Evolutionary conservation across 2,329 filamentous ascomycete species (phyloP), one percentile per base, ranked within the genome.

Genomic region (Fonsecaea multimorphosa): DNA sequence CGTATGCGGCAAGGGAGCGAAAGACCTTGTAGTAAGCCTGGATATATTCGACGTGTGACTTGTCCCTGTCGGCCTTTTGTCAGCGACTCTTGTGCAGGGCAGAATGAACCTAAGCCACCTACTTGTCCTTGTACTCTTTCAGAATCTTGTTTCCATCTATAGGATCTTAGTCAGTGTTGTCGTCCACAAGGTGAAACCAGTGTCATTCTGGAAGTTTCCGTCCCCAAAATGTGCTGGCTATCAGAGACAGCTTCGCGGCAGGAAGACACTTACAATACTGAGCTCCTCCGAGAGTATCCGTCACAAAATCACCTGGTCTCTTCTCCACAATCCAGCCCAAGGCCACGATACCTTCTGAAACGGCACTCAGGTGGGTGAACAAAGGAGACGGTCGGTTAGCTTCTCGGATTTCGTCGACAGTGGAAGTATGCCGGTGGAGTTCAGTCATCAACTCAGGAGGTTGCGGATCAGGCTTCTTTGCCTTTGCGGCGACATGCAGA

Each of bases 1-100:
- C 88, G 76, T 96, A 97, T 58, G 90, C 88, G 64, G 87, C 83
- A 51, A 99, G 87, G 32, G 93, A 89, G 73, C 90, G 91, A 82
- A 97, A 96, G 66, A 97, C 86, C 73, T 89, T 88, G 79, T 96
- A 96, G 81, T 96, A 97, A n/a, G 92, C 84, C 74, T 94, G 91
- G 36, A 97, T 88, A 87, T 93, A 99, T 75, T 95, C 89, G 62
- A 93, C 85, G 73, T 97, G 91, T 73, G 87, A 87, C 62, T 86
- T 85, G 74, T 94, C 91, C 81, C 91, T 95, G 70, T 19, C 19
- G 2, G 4, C n/a, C 14, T 22, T n/a, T 51, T 53, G 58, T 60
- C 32, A 60, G 58, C 12, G 22, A n/a, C 29, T n/a, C 29, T 3
- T 14, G 44, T 2, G 6, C 19, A 24, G 44, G n/a, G 44, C 19